Percentiles rank a stretch among this genome's conserved stretches.
Conservation (phyloP, 768 basidiomycete species). For the Boletus rubropictus region DNA sequence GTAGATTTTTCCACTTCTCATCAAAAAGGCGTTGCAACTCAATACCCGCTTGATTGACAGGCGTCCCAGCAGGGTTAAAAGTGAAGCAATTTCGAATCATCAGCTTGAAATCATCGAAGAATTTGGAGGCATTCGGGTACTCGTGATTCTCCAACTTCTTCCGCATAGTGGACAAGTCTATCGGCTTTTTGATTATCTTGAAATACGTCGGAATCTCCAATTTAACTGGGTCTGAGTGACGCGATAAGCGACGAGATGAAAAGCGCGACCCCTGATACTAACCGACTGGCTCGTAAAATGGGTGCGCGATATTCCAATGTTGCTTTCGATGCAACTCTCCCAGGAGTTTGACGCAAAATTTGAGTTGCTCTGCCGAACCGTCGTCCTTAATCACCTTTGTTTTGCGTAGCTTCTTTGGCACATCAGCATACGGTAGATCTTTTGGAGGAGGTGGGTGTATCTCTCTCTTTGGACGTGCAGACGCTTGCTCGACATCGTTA, state of each 20-base stretch:
- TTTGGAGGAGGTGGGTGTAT: conserved; percentile 94
- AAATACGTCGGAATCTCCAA: conserved; percentile 81
- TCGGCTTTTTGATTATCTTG: conserved; percentile 86
- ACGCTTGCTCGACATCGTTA: conserved; percentile 50
- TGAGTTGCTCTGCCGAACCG: conserved; percentile 75
- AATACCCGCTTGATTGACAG: conserved; percentile 80
- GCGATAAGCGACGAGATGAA: not conserved
- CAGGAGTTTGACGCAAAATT: conserved; percentile 73
- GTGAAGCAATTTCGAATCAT: conserved; percentile 92
- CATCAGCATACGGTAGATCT: conserved; percentile 79
- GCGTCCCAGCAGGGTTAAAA: conserved; percentile 86
- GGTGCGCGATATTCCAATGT: conserved; percentile 62
- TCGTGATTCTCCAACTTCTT: conserved; percentile 73
- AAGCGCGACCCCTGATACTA: conserved; percentile 31
- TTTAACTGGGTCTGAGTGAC: conserved; percentile 59
- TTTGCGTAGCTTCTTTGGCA: conserved; percentile 62
- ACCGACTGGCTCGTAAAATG: conserved; percentile 96
- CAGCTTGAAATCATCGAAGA: conserved; percentile 87
- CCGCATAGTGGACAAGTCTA: conserved; percentile 90
- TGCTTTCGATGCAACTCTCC: conserved; percentile 75
- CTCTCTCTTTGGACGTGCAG: conserved; percentile 91
- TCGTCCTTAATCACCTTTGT: conserved; percentile 56
- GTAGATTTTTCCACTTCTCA: conserved; percentile 83
- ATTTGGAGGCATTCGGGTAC: conserved; percentile 73
- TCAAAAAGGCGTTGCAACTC: conserved; percentile 86